phyloP scores from a whole-genome alignment of 306 rosid species.

The Dicorynia guianensis region DNA sequence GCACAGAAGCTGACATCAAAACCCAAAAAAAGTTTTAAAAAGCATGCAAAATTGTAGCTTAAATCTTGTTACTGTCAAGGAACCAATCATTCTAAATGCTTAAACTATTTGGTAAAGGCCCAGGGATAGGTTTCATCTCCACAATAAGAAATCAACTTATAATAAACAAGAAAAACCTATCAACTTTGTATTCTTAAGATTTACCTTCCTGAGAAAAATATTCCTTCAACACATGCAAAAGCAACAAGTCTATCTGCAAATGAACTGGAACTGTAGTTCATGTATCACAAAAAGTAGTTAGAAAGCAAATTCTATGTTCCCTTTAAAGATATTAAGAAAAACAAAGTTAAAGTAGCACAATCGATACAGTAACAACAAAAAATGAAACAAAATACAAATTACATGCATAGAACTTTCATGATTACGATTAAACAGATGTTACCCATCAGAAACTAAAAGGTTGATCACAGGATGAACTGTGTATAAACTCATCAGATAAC shows the following conservation, averaged over 20 bases:
- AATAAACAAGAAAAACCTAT: slow-evolving; percentile 14
- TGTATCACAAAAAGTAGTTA: slow-evolving; percentile 41
- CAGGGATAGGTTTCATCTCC: too few species aligned
- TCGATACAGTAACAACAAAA: background rate
- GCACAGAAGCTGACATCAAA: slow-evolving; percentile 81
- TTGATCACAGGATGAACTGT: background rate
- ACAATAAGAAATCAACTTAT: background rate
- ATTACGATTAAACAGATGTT: background rate
- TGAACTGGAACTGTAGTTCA: slow-evolving; percentile 70
- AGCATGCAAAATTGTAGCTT: background rate
- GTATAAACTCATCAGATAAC: background rate
- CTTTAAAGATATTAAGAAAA: slow-evolving; percentile 15
- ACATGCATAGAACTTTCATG: background rate
- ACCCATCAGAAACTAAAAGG: background rate
- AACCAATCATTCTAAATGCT: too few species aligned
- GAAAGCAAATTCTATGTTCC: slow-evolving; percentile 15
- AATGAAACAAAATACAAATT: background rate
- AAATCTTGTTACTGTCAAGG: slow-evolving; percentile 8
- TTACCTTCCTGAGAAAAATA: slow-evolving; percentile 95
- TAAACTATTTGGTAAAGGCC: too few species aligned
- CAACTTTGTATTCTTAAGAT: slow-evolving; percentile 11
- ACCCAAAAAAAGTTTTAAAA: background rate
- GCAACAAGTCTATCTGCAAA: slow-evolving; percentile 90
- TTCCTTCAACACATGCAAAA: slow-evolving; percentile 93
- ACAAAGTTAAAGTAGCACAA: slow-evolving; percentile 5